Conservation (phyloP, 352 stramenopile genomes). For the Pythium dissotocum region DNA sequence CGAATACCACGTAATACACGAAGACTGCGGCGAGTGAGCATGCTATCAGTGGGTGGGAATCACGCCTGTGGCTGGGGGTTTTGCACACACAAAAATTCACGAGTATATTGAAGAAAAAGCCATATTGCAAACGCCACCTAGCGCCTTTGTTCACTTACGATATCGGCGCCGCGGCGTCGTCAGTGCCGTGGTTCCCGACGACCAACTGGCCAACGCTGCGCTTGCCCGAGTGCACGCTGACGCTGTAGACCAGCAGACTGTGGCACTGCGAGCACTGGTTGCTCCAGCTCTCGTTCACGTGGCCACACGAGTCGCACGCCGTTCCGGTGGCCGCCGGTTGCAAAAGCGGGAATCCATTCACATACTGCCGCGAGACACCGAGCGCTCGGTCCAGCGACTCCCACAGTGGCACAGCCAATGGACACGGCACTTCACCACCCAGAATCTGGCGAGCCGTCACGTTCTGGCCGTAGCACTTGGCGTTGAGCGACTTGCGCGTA, state of each 20-base stretch:
- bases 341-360: conserved; percentile 59
- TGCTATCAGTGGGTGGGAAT: too few species aligned
- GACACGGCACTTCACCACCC: conserved; percentile 63
- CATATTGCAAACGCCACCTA: too few species aligned
- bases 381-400: conserved; percentile 61
- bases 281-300: conserved; percentile 46
- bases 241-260: conserved; percentile 70
- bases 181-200: conserved; percentile 13
- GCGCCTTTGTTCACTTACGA: background rate
- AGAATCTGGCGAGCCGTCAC: conserved; percentile 70
- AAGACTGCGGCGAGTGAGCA: too few species aligned
- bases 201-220: conserved; percentile 59
- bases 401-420: conserved; percentile 64
- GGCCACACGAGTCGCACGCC: conserved; percentile 56
- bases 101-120: conserved; percentile 1
- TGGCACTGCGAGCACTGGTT: conserved; percentile 55
- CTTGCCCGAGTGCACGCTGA: conserved; percentile 65
- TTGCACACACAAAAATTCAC: too few species aligned
- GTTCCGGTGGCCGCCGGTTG: conserved; percentile 46
- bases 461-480: conserved; percentile 64
- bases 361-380: conserved; percentile 61
- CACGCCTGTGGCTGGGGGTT: too few species aligned
- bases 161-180: background rate
- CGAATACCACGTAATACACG: too few species aligned
- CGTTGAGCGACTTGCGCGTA: conserved; percentile 74